Evolutionary conservation across 1,284 basidiomycete genomes (phyloP).

Genomic region (Coniferiporia weirii): DNA sequence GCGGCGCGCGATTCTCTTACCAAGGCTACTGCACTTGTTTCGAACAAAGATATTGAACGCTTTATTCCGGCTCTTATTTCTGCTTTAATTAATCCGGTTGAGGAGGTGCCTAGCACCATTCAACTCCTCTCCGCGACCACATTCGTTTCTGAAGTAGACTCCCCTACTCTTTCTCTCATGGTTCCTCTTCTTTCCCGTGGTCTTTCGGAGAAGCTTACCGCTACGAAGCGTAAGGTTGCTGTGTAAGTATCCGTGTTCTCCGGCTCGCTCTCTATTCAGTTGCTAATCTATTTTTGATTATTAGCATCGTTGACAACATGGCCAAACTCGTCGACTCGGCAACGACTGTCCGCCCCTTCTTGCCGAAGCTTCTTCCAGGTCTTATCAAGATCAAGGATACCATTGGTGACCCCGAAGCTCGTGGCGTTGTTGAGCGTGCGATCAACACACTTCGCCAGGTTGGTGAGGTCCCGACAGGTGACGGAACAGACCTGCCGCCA

Average conservation of each 20-base stretch:
- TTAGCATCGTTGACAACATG: constrained; percentile 95
- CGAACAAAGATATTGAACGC: constrained; percentile 99
- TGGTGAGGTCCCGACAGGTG: constrained; percentile 80
- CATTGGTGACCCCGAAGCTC: constrained; percentile 95
- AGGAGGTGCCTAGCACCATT: constrained; percentile 97
- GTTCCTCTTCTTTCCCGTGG: constrained; percentile 96
- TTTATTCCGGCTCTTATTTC: constrained; percentile 98
- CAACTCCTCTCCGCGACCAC: constrained; percentile 97
- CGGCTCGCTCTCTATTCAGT: constrained; percentile 18
- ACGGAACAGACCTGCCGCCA: constrained; percentile 87
- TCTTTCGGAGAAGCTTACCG: constrained; percentile 90
- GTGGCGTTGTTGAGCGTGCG: constrained; percentile 82
- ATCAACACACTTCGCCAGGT: constrained; percentile 92
- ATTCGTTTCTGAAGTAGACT: constrained; percentile 99
- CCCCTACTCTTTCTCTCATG: constrained; percentile 98
- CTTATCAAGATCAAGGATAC: constrained; percentile 90
- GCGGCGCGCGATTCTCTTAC: constrained; percentile 92
- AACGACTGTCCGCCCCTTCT: constrained; percentile 92
- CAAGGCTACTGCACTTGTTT: constrained; percentile 89
- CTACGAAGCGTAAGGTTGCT: constrained; percentile 95
- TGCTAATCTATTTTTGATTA: constrained; percentile 20
- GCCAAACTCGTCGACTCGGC: constrained; percentile 95
- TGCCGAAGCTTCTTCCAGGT: constrained; percentile 91
- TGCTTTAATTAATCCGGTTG: constrained; percentile 97
- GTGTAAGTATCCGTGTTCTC: constrained; percentile 51